Evolutionary conservation across 495 filamentous ascomycete species (phyloP).

Genomic region (Podospora bellae-mahoneyi): DNA sequence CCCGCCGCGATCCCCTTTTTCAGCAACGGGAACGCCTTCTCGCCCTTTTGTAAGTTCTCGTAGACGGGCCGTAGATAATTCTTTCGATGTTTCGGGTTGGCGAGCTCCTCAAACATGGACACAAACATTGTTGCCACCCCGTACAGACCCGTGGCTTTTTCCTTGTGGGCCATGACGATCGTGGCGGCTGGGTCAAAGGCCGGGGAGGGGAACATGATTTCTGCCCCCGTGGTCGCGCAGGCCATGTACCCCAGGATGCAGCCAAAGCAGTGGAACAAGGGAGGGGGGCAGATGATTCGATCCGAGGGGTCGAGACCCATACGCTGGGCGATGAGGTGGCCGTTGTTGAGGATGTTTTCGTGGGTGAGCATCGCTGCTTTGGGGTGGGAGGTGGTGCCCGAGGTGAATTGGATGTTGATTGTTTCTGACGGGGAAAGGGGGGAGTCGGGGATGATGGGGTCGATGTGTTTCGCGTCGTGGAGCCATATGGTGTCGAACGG

Average conservation of each 20-base stretch:
- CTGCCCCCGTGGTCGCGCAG: constrained; percentile 78
- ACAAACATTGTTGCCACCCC: constrained; percentile 97
- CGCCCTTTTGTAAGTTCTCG: neutral
- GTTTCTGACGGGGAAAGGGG: constrained; percentile 64
- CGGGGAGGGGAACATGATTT: constrained; percentile 82
- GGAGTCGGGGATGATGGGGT: constrained; percentile 42
- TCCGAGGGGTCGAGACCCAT: constrained; percentile 61
- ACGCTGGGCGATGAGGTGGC: constrained; percentile 65
- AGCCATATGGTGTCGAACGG: constrained; percentile 41
- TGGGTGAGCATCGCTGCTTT: constrained; percentile 92
- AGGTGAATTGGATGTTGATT: constrained; percentile 96
- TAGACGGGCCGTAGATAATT: neutral
- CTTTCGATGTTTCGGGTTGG: constrained; percentile 40
- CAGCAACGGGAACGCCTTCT: constrained; percentile 47
- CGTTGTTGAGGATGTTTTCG: constrained; percentile 78
- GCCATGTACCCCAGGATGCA: constrained; percentile 91
- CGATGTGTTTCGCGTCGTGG: constrained; percentile 29
- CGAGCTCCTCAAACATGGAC: constrained; percentile 73
- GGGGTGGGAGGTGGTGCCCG: constrained; percentile 82
- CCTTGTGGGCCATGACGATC: constrained; percentile 66
- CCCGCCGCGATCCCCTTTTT: constrained; percentile 93
- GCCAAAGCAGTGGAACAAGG: constrained; percentile 82
- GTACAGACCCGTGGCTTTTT: constrained; percentile 79
- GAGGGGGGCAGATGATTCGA: constrained; percentile 66
- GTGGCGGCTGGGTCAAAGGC: constrained; percentile 78